These are phyloP conservation scores for Nitzschia putrida DNA, from an alignment of 108 stramenopile species.

Conservation along the genomic window DNA sequence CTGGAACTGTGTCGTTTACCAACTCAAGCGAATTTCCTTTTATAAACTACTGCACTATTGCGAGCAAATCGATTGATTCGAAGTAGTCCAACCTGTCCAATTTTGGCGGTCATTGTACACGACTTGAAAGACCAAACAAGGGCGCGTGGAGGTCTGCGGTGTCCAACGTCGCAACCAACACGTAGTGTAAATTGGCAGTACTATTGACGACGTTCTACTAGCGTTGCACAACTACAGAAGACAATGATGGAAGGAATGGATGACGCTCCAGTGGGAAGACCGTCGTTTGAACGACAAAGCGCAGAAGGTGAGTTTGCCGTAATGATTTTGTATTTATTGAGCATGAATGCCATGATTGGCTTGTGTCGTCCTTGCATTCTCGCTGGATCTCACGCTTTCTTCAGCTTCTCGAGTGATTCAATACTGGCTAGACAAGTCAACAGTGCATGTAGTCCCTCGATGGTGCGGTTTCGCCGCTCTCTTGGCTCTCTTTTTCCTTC, in stretches of 20 bases:
- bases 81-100: no score
- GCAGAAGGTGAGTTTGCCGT: constrained; percentile 44
- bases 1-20: no score
- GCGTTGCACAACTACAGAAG: no score
- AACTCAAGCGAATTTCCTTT: no score
- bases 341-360: background rate
- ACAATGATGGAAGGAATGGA: constrained; percentile 64
- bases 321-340: background rate
- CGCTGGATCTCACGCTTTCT: constrained; percentile 1
- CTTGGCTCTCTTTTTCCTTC: constrained; percentile 82
- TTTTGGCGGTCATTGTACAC: no score
- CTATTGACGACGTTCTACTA: no score
- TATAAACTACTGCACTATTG: no score
- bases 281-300: constrained; percentile 44
- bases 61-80: no score
- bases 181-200: no score
- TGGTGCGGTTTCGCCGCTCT: constrained; percentile 71
- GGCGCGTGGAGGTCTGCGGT: no score
- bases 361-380: background rate
- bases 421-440: constrained; percentile 97
- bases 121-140: no score
- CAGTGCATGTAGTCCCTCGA: constrained; percentile 79
- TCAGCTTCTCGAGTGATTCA: constrained; percentile 86
- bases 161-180: no score
- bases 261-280: constrained; percentile 31